Evolutionary conservation across 75 land plant genomes (phyloP), one percentile per base, ranked within the genome.

Genomic region (Picea glauca): DNA sequence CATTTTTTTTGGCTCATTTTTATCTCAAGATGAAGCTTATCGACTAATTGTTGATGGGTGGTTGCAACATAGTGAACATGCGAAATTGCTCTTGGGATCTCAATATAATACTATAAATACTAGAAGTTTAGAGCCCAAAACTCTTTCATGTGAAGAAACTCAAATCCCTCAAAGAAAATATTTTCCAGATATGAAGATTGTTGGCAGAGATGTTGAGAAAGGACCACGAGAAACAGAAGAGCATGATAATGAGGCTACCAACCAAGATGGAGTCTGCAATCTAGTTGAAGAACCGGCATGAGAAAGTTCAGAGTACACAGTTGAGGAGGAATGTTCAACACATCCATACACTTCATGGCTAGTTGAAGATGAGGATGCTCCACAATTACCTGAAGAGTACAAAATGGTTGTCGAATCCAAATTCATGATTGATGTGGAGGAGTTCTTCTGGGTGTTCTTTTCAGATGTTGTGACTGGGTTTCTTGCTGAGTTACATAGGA

Each of bases 11-110:
- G 95, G 93, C 38, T 94, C 98, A 13, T 97, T 94, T 78, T 86
- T 97, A 40, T 97, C 94, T 40, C 90, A 98, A 35, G 99, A 97
- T 90, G 99, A 97, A 84, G 99, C 99, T 60, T 97, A 88, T 70
- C 92, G 93, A 66, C 88, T 94, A 38, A 94, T 97, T 76, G 76
- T 83, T 56, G 94, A 94, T 75, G 89, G 94, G 21, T 97, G 98
- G 96, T 60, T 81, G 54, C 90, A 86, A 43, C 92, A 92, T 78
- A 78, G 84, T 62, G 74, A 77, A 77, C 76, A 88, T 80, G 85
- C 86, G 30, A 84, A 78, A 63, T 67, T 35, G 58, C 76, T 79
- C 38, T 72, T 82, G n/a, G 87, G 87, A 74, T 78, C 83, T 58
- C 92, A 90, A 91, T 95, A 74, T 74, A 26, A 23, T 50, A 3